Evolutionary conservation across 257 asterid genomes (phyloP), one percentile per base, ranked within the genome.

Genomic region (Linderniella brevidens): DNA sequence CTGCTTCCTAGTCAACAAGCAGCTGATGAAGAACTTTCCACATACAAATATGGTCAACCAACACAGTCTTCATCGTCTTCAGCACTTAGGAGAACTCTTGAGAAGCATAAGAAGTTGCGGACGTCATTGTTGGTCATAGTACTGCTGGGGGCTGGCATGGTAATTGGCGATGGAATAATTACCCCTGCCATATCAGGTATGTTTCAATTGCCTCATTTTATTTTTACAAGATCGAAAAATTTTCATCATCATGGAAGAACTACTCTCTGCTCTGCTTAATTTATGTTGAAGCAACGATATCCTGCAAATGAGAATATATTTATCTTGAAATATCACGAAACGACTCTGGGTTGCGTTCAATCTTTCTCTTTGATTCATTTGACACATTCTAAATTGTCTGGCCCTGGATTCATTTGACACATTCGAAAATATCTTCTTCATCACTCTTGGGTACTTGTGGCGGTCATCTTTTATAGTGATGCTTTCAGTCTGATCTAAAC

Each of bases 1-100:
- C 77, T 88, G 65, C 98, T 88, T 70, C 92, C 95, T 43, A 88
- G 84, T 76, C 98, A 88, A 59, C 97, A 88, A 70, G 95, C 97
- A 19, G 97, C 97, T 50, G 97, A 88, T 46, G 97, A 88, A 76
- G 98, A 88, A 64, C 78, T 88, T 49, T 70, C 81, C 25, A 53
- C 98, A 45, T 88, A 80, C 69, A 88, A 71, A 68, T 78, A 76
- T 68, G 93, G 94, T 17, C 73, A 76, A 49, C 46, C 50, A 1
- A 76, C 76, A 63, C 94, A 69, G 53, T 59, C 82, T 58, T 60
- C 81, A 25, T 45, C 79, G 37, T 68, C 85, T 40, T 45, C 64
- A 57, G 76, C 76, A 25, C 52, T 84, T 59, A 88, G 69, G 78
- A 69, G 90, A 62, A 78, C 70, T 63, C 74, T 88, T 12, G 98